Conservation (phyloP, 1,139 yeast species). For the Geotrichum bryndzae region DNA sequence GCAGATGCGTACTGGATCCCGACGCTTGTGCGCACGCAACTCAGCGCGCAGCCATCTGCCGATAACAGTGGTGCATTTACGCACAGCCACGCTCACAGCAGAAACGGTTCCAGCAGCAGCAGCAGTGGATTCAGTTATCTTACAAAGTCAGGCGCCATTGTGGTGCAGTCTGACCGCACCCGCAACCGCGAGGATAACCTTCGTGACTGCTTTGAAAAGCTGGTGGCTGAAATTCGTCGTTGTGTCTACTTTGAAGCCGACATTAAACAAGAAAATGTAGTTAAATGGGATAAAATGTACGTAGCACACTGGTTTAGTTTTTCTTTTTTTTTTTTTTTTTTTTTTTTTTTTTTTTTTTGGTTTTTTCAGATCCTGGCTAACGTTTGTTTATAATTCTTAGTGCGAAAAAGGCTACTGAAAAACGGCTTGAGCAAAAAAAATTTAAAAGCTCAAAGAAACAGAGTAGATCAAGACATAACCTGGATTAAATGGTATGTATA, state of each 20-base stretch:
- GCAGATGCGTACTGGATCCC: slow-evolving; percentile 62
- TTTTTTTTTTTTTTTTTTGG: neutral
- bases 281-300: slow-evolving; percentile 50
- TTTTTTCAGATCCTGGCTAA: neutral
- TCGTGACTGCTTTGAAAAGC: slow-evolving; percentile 54
- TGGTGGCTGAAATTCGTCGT: slow-evolving; percentile 48
- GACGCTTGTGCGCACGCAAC: slow-evolving; percentile 24
- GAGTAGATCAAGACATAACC: slow-evolving; percentile 18
- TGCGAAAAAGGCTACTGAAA: slow-evolving; percentile 41
- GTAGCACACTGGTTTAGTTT: neutral
- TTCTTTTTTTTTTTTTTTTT: no score
- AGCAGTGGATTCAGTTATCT: slow-evolving; percentile 46
- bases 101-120: neutral
- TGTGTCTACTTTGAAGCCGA: slow-evolving; percentile 49
- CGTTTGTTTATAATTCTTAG: neutral
- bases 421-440: slow-evolving; percentile 49
- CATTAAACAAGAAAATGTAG: slow-evolving; percentile 42
- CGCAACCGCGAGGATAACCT: slow-evolving; percentile 57
- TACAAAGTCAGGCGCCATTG: slow-evolving; percentile 49
- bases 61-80: neutral
- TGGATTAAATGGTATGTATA: neutral
- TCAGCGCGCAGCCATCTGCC: slow-evolving; percentile 39
- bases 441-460: slow-evolving; percentile 51
- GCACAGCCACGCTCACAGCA: no score
- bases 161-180: slow-evolving; percentile 56